phyloP scores from a whole-genome alignment of 345 rosid species.

The Arabis hirsuta region DNA sequence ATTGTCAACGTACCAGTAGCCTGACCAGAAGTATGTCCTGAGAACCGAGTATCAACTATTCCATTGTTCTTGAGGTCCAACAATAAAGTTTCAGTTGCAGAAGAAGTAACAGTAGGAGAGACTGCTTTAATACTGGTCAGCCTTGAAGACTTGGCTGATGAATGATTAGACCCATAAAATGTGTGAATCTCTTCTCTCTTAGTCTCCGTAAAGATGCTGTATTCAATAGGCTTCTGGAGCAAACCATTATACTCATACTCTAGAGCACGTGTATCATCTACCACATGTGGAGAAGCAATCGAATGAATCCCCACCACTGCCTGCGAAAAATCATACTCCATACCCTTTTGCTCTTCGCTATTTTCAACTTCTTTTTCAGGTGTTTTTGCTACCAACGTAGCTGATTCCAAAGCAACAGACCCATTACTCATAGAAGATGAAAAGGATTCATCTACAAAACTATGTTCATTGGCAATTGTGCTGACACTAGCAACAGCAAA shows the following conservation, averaged over 20 bases:
- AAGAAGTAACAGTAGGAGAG: conserved; percentile 49
- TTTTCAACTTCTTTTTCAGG: conserved; percentile 42
- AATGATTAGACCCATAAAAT: conserved; percentile 55
- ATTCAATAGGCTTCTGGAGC: conserved; percentile 35
- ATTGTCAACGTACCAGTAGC: conserved; percentile 58
- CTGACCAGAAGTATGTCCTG: conserved; percentile 41
- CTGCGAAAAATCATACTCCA: conserved; percentile 39
- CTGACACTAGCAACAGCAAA: conserved; percentile 39
- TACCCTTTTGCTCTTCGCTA: conserved; percentile 33
- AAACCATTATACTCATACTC: conserved; percentile 33
- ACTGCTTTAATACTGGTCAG: conserved; percentile 45
- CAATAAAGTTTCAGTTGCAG: conserved; percentile 50
- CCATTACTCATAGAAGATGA: conserved; percentile 37
- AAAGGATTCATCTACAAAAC: conserved; percentile 29
- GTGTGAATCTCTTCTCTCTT: conserved; percentile 66
- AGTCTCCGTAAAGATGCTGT: conserved; percentile 47
- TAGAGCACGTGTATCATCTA: conserved; percentile 36
- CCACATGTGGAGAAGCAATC: conserved; percentile 44
- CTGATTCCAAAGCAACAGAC: conserved; percentile 49
- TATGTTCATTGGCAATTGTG: conserved; percentile 44
- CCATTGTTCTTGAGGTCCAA: conserved; percentile 49
- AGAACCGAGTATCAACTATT: conserved; percentile 40
- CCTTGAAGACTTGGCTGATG: conserved; percentile 43
- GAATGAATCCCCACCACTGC: conserved; percentile 29
- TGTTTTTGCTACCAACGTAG: conserved; percentile 39